Percentiles rank a stretch among this genome's conserved stretches.
Evolutionary conservation across 345 rosid genomes (phyloP).

Genomic region (Syzygium aqueum): DNA sequence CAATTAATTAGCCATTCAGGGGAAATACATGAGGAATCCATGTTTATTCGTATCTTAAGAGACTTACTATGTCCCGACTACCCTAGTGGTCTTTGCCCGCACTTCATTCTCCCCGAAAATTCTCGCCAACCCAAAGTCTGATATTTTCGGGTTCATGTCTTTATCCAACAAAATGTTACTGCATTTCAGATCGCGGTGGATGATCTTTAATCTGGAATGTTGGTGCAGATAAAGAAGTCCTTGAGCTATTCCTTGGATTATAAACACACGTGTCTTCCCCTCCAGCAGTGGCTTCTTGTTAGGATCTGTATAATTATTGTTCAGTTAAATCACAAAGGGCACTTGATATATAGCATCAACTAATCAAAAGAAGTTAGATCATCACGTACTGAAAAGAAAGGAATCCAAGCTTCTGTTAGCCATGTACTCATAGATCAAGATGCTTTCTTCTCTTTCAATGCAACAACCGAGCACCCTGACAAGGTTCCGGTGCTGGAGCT

Average conservation of each 20-base stretch:
- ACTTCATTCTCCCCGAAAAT: not conserved
- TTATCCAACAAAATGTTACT: slow-evolving; percentile 2
- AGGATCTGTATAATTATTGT: not conserved
- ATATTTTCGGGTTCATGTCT: slow-evolving; percentile 3
- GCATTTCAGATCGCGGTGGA: not conserved
- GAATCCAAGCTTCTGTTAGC: slow-evolving; percentile 18
- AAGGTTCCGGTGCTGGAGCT: slow-evolving; percentile 19
- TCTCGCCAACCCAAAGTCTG: slow-evolving; percentile 2
- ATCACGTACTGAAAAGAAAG: slow-evolving; percentile 10
- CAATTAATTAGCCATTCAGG: not conserved
- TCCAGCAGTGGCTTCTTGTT: slow-evolving; percentile 1
- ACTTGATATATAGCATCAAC: not conserved
- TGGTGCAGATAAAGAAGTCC: slow-evolving; percentile 4
- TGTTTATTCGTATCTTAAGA: not conserved
- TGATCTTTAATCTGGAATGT: not conserved
- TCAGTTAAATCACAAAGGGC: not conserved
- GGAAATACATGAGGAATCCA: not conserved
- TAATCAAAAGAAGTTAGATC: not conserved
- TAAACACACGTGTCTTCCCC: slow-evolving; percentile 6
- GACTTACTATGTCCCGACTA: slow-evolving; percentile 6
- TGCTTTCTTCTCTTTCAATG: slow-evolving; percentile 6
- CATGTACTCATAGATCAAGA: slow-evolving; percentile 19
- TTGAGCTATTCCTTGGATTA: not conserved
- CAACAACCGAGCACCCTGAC: slow-evolving; percentile 15
- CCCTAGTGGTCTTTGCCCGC: not conserved